Base-by-base conservation (phyloP, 768 basidiomycete genomes). In the Lactarius deliciosus region DNA sequence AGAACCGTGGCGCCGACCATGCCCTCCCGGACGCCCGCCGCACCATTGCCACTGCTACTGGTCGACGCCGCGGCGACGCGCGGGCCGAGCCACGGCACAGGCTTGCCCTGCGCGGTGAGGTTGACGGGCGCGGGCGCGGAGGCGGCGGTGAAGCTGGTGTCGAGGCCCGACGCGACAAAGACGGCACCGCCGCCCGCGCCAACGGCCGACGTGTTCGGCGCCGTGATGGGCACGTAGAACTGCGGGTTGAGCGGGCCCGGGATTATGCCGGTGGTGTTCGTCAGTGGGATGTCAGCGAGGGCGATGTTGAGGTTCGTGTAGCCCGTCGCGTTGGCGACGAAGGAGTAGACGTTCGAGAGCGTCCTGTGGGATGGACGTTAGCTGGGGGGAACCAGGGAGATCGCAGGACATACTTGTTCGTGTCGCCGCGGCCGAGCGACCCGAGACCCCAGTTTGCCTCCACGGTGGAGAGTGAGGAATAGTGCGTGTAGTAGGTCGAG, bases 381-480 rank as follows among this genome's bases (percentile, higher is more conserved):
- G 30, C 38, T 7, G 20, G 32, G 3, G 18, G 30, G 38, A 54
- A 15, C n/a, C 18, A 6, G 20, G 10, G 53, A 13, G 10, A 13
- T 36, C 22, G 5, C 55, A 57, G 38, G 65, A 72, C 63, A 10
- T 69, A 81, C 77, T 78, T 76, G 75, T 85, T 85, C 56, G 81
- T 82, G 70, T 87, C 85, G 41, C 78, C 77, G 45, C 86, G 81
- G 22, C 86, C 87, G 28, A 88, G 83, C 13, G 83, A 84, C 43
- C 81, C 81, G 38, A 89, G 82, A 6, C 76, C 76, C 86, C 87
- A 88, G 76, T 88, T 89, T 40, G 80, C 79, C 75, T 87, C 73
- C 32, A 86, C 79, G 25, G 86, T 84, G 15, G 81, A 80, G 59
- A 87, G 77, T 55, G 75, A 71, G 3, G 85, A 86, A 75, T 86